phyloP scores from a whole-genome alignment of 78 protist genomes.

The Chrysochromulina parva region DNA sequence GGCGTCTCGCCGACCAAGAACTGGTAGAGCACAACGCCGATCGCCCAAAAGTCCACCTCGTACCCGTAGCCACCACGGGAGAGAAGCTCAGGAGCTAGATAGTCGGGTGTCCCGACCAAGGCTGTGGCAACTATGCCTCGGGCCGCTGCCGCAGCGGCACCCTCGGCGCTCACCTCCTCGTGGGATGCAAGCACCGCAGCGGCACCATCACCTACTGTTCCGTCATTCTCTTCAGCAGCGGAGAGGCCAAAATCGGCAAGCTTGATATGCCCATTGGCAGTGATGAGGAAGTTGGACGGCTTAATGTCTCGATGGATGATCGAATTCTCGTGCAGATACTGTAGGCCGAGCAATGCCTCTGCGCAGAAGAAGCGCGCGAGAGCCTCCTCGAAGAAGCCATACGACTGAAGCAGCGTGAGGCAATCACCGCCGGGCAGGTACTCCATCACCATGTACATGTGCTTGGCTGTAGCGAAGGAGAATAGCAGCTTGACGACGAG shows the following conservation, averaged over 20 bases:
- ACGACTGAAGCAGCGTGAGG: constrained; percentile 45
- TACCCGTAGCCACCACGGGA: constrained; percentile 67
- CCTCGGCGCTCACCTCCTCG: too few species aligned
- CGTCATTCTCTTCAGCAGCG: not conserved
- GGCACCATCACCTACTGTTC: too few species aligned
- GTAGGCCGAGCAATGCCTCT: constrained; percentile 58
- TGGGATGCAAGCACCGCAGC: too few species aligned
- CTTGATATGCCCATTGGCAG: constrained; percentile 81
- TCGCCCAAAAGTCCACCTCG: constrained; percentile 96
- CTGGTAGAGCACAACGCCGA: constrained; percentile 83
- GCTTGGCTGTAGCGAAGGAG: constrained; percentile 46
- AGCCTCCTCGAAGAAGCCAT: constrained; percentile 67
- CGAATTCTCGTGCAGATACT: constrained; percentile 72
- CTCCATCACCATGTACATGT: constrained; percentile 81
- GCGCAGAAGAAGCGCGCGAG: constrained; percentile 55
- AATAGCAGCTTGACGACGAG: constrained; percentile 38
- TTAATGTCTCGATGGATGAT: constrained; percentile 67
- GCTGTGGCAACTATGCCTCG: not conserved
- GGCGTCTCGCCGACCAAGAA: constrained; percentile 88
- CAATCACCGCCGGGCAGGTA: constrained; percentile 77
- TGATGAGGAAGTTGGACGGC: constrained; percentile 87
- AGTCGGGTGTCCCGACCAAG: constrained; percentile 92
- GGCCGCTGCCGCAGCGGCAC: not conserved
- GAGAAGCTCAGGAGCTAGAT: constrained; percentile 93
- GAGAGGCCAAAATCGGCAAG: constrained; percentile 93